Evolutionary conservation across 2,329 filamentous ascomycete species (phyloP).

Genomic region (Fusarium citri): DNA sequence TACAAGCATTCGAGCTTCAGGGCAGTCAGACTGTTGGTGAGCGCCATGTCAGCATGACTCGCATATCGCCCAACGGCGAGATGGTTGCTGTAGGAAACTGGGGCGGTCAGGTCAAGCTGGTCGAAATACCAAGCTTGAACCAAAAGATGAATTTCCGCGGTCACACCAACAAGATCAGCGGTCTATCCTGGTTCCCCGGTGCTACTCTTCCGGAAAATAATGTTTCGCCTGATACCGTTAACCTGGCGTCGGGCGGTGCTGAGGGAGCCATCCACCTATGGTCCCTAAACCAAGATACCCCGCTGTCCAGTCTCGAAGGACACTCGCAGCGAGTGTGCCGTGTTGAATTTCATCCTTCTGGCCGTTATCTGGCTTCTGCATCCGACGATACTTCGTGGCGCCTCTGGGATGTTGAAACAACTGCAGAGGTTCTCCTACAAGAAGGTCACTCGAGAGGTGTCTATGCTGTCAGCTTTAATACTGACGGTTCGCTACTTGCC

Average conservation of each 20-base stretch:
- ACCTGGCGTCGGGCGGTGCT: slow-evolving; percentile 89
- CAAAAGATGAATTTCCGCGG: slow-evolving; percentile 81
- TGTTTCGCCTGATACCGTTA: slow-evolving; percentile 79
- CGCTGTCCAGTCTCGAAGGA: slow-evolving; percentile 82
- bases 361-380: slow-evolving; percentile 88
- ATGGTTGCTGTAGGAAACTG: slow-evolving; percentile 91
- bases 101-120: slow-evolving; percentile 87
- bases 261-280: slow-evolving; percentile 91
- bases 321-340: slow-evolving; percentile 90
- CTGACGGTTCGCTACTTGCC: slow-evolving; percentile 88
- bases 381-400: slow-evolving; percentile 98
- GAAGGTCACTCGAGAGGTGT: slow-evolving; percentile 96
- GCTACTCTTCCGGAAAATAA: slow-evolving; percentile 78
- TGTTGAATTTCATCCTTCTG: slow-evolving; percentile 94
- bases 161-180: slow-evolving; percentile 90
- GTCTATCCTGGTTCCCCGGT: slow-evolving; percentile 89
- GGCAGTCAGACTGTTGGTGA: slow-evolving; percentile 94
- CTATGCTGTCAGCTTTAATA: slow-evolving; percentile 89
- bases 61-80: slow-evolving; percentile 88
- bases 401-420: slow-evolving; percentile 91
- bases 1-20: slow-evolving; percentile 88
- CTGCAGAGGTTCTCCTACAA: slow-evolving; percentile 85
- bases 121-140: slow-evolving; percentile 85
- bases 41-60: slow-evolving; percentile 88
- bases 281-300: slow-evolving; percentile 88